Conservation (phyloP, 2,329 filamentous ascomycete species). For the Bipolaris cookei region DNA sequence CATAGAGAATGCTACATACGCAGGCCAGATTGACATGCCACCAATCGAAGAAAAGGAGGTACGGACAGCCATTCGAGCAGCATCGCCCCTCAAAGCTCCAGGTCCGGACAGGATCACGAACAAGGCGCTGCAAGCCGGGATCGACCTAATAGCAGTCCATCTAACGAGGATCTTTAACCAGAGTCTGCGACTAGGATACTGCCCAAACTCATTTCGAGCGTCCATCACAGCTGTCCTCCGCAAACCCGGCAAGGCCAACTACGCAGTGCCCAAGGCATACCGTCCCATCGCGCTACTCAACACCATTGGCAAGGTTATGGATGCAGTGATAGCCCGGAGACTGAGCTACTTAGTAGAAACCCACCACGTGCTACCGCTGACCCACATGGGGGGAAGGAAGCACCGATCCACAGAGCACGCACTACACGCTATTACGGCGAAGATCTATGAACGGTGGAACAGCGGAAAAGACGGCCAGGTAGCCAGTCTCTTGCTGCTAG, state of each 20-base stretch:
- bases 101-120: slow-evolving; percentile 28
- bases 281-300: slow-evolving; percentile 36
- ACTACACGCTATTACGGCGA: slow-evolving; percentile 33
- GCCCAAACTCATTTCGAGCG: slow-evolving; percentile 14
- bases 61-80: slow-evolving; percentile 21
- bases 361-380: slow-evolving; percentile 28
- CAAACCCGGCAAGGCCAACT: slow-evolving; percentile 37
- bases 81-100: slow-evolving; percentile 30
- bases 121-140: slow-evolving; percentile 18
- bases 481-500: slow-evolving; percentile 38
- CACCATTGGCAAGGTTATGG: slow-evolving; percentile 40
- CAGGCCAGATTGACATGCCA: slow-evolving; percentile 23
- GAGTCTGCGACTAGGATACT: slow-evolving; percentile 23
- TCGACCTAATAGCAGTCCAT: slow-evolving; percentile 3
- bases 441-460: slow-evolving; percentile 33
- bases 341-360: slow-evolving; percentile 22
- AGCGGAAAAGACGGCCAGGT: slow-evolving; percentile 18
- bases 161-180: slow-evolving; percentile 23
- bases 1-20: slow-evolving; percentile 22
- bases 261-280: slow-evolving; percentile 34
- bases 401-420: slow-evolving; percentile 33
- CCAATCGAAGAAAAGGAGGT: slow-evolving; percentile 29
- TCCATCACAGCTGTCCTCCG: slow-evolving; percentile 34
- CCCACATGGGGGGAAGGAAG: slow-evolving; percentile 33
- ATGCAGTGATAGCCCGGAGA: slow-evolving; percentile 28